Conservation (phyloP, 192 early-diverging fungal genomes). For the Linnemannia exigua region DNA sequence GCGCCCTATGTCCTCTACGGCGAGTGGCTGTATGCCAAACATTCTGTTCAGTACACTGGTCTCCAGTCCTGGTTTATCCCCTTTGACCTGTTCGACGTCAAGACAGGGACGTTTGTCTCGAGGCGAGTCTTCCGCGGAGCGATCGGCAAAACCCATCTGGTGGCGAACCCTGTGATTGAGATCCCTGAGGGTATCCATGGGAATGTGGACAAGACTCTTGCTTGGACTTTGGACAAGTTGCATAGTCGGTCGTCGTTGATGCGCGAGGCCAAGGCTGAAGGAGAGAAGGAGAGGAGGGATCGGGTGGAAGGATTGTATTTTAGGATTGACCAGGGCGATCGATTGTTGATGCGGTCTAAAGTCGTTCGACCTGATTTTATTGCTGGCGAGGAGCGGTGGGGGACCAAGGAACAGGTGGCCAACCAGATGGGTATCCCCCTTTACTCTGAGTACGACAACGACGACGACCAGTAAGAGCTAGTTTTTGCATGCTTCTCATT, state of each 20-base stretch:
- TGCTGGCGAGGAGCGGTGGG: slow-evolving; percentile 53
- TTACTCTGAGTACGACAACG: slow-evolving; percentile 17
- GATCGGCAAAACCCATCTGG: slow-evolving; percentile 31
- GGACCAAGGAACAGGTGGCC: slow-evolving; percentile 41
- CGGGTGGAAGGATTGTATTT: slow-evolving; percentile 53
- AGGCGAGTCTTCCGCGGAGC: slow-evolving; percentile 36
- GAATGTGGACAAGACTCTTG: slow-evolving; percentile 35
- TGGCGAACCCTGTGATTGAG: slow-evolving; percentile 18
- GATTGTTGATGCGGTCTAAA: slow-evolving; percentile 49
- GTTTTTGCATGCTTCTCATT: neutral
- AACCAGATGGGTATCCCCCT: slow-evolving; percentile 15
- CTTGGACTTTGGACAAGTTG: slow-evolving; percentile 32
- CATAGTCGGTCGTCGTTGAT: slow-evolving; percentile 46
- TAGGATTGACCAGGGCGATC: slow-evolving; percentile 48
- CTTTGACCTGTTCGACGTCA: slow-evolving; percentile 52
- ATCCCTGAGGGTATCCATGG: slow-evolving; percentile 30
- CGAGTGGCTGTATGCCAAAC: slow-evolving; percentile 55
- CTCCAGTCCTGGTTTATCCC: slow-evolving; percentile 51
- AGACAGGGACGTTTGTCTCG: slow-evolving; percentile 54
- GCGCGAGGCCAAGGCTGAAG: neutral
- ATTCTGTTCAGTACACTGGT: slow-evolving; percentile 51
- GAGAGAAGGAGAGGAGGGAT: neutral
- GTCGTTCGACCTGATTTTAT: slow-evolving; percentile 53
- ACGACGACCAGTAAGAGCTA: slow-evolving; percentile 11
- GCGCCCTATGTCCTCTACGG: slow-evolving; percentile 56